A percentile compares a stretch with the other conserved stretches of the same genome.
Evolutionary conservation across 2,329 filamentous ascomycete genomes (phyloP).

Genomic region (Aureobasidium sp.): DNA sequence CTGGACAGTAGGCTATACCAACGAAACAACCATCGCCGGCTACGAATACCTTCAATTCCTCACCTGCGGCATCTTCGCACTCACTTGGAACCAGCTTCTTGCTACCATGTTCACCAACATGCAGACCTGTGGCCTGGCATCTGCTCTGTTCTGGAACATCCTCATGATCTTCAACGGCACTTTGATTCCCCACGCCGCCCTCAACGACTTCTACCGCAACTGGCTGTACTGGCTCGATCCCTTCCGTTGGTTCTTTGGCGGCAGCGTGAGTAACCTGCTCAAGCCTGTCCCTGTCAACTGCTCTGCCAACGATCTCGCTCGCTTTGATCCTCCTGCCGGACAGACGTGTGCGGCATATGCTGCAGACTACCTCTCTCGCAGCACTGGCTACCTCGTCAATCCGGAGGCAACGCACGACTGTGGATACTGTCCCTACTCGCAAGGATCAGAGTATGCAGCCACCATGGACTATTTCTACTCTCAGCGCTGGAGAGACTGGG

Average conservation of each 20-base stretch:
- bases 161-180: constrained; percentile 15
- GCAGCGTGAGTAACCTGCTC: constrained; percentile 47
- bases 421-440: constrained; percentile 16
- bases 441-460: constrained; percentile 13
- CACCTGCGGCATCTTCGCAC: neutral
- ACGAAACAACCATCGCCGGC: constrained; percentile 46
- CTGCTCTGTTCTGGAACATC: constrained; percentile 16
- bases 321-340: constrained; percentile 30
- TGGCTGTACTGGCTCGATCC: constrained; percentile 58
- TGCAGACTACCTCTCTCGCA: constrained; percentile 26
- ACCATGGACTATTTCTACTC: constrained; percentile 13
- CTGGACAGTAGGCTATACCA: constrained; percentile 53
- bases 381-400: constrained; percentile 36
- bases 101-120: constrained; percentile 13
- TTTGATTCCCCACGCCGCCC: constrained; percentile 6
- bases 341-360: constrained; percentile 38
- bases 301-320: constrained; percentile 31
- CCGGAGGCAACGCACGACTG: constrained; percentile 29
- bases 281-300: constrained; percentile 34
- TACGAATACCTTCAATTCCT: constrained; percentile 13
- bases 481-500: constrained; percentile 15
- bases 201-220: constrained; percentile 15
- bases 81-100: constrained; percentile 4
- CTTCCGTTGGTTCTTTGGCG: constrained; percentile 27
- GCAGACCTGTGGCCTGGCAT: constrained; percentile 15